Percentiles rank a stretch among this genome's conserved stretches.
phyloP scores from a whole-genome alignment of 2,329 filamentous ascomycete species.

The Fusarium camptoceras region DNA sequence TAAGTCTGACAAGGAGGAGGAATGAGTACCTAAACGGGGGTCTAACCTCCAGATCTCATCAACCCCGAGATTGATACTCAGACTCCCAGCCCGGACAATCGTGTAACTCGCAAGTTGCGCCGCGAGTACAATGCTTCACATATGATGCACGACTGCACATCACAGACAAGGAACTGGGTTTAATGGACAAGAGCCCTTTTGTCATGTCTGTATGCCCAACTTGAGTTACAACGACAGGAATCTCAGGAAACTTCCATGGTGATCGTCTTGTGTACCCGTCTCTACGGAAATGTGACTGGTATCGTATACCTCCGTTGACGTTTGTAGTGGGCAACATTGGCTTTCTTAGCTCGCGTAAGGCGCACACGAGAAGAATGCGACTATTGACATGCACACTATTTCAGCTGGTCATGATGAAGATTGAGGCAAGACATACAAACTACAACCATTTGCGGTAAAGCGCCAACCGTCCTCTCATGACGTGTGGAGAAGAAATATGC shows the following conservation, averaged over 20 bases:
- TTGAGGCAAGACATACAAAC: slow-evolving; percentile 18
- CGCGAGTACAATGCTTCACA: slow-evolving; percentile 16
- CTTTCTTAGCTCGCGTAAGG: slow-evolving; percentile 8
- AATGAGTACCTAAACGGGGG: slow-evolving; percentile 5
- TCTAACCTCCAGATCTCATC: background rate
- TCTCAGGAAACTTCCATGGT: background rate
- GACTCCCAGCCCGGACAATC: slow-evolving; percentile 9
- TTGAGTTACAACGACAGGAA: background rate
- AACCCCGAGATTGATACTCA: slow-evolving; percentile 14
- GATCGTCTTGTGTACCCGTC: slow-evolving; percentile 3
- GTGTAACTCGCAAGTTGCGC: slow-evolving; percentile 21
- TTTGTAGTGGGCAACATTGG: slow-evolving; percentile 1
- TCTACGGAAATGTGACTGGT: background rate
- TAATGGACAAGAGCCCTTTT: slow-evolving; percentile 12
- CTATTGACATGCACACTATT: slow-evolving; percentile 14
- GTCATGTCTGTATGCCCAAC: slow-evolving; percentile 29
- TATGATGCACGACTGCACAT: slow-evolving; percentile 9
- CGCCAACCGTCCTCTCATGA: slow-evolving; percentile 5
- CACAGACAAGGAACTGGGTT: slow-evolving; percentile 23
- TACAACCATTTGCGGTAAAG: slow-evolving; percentile 21
- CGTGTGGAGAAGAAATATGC: slow-evolving; percentile 9
- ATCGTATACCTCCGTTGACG: background rate
- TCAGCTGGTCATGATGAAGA: slow-evolving; percentile 28
- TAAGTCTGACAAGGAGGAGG: background rate
- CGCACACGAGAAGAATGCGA: slow-evolving; percentile 11